phyloP scores from a whole-genome alignment of 192 early-diverging fungal species.

The Allomyces arbusculus region DNA sequence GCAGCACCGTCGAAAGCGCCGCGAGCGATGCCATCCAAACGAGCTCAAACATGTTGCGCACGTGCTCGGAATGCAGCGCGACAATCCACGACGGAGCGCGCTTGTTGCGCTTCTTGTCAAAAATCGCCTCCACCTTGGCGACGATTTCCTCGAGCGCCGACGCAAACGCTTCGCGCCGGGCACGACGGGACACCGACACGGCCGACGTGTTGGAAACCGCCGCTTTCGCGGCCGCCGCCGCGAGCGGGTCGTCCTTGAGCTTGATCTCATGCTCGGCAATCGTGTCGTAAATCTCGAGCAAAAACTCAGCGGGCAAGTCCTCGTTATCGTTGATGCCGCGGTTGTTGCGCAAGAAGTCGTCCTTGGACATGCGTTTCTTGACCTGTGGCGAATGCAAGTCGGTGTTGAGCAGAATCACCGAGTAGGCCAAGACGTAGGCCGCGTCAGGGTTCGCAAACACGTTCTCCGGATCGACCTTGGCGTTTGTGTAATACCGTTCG shows the following conservation, averaged over 20 bases:
- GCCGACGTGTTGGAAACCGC: slow-evolving; percentile 17
- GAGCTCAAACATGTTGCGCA: slow-evolving; percentile 76
- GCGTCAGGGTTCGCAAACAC: slow-evolving; percentile 80
- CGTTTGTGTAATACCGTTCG: slow-evolving; percentile 38
- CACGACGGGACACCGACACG: slow-evolving; percentile 9
- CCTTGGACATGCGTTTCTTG: slow-evolving; percentile 62
- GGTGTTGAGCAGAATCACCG: slow-evolving; percentile 83
- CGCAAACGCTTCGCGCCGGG: slow-evolving; percentile 27
- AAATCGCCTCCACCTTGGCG: slow-evolving; percentile 40
- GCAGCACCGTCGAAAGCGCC: slow-evolving; percentile 58
- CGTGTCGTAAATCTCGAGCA: slow-evolving; percentile 61
- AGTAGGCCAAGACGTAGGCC: slow-evolving; percentile 81
- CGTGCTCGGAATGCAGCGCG: slow-evolving; percentile 67
- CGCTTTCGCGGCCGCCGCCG: slow-evolving; percentile 27
- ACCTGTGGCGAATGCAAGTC: slow-evolving; percentile 77
- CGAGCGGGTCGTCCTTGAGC: slow-evolving; percentile 72
- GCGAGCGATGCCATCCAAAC: slow-evolving; percentile 77
- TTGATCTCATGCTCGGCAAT: slow-evolving; percentile 71
- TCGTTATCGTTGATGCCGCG: slow-evolving; percentile 75
- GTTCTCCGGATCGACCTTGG: slow-evolving; percentile 51
- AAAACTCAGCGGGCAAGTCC: slow-evolving; percentile 49
- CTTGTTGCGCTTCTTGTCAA: not conserved
- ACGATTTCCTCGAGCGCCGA: slow-evolving; percentile 45
- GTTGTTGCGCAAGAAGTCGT: slow-evolving; percentile 77
- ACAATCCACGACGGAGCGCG: slow-evolving; percentile 2